Percentiles rank a stretch among this genome's conserved stretches.
These are phyloP conservation scores for Puccinia novopanici DNA, from an alignment of 1,284 basidiomycete genomes.

Conservation along the genomic window DNA sequence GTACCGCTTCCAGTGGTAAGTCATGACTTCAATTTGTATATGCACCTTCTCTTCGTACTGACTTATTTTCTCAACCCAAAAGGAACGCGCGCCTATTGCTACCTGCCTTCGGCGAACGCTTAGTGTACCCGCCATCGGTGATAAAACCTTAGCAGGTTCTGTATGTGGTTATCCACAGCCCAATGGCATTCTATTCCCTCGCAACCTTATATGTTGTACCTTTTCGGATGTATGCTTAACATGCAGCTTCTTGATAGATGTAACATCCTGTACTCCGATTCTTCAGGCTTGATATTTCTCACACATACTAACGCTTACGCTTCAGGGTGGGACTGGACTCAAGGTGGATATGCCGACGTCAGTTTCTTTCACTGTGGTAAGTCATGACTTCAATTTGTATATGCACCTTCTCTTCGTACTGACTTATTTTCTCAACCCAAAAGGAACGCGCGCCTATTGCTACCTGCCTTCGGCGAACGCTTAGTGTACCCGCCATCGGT, in stretches of 20 bases:
- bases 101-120: conserved; percentile 19
- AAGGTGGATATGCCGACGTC: conserved; percentile 38
- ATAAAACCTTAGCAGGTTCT: neutral
- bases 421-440: conserved; percentile 48
- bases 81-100: too few relatives aligned
- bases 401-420: neutral
- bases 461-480: conserved; percentile 27
- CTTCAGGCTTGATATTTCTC: too few relatives aligned
- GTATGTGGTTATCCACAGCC: too few relatives aligned
- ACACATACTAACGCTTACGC: conserved; percentile 19
- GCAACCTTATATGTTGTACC: too few relatives aligned
- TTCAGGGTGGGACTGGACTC: conserved; percentile 45
- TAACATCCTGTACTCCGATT: too few relatives aligned
- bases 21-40: neutral
- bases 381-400: neutral
- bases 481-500: neutral
- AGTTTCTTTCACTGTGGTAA: conserved; percentile 49
- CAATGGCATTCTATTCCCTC: too few relatives aligned
- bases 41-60: neutral
- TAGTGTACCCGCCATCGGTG: neutral
- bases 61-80: conserved; percentile 49
- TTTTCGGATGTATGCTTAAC: too few relatives aligned
- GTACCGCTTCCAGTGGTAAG: conserved; percentile 44
- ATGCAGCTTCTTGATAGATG: too few relatives aligned
- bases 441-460: too few relatives aligned